phyloP scores from a whole-genome alignment of 1,284 basidiomycete genomes.

The Chondrostereum purpureum region DNA sequence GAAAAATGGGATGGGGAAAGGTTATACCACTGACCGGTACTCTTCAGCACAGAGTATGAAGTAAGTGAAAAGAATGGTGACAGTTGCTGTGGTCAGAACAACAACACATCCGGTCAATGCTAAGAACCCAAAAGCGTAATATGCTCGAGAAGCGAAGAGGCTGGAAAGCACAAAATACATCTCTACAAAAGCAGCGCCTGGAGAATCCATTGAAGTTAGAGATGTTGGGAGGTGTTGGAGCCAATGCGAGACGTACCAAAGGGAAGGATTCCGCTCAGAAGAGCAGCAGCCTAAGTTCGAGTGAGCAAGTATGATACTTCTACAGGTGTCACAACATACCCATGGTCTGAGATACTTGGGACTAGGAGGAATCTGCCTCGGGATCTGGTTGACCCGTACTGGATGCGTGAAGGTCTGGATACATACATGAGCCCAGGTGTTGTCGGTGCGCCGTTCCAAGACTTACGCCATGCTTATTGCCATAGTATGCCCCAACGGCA shows the following conservation, averaged over 20 bases:
- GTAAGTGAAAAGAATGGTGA: constrained; percentile 87
- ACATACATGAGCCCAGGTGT: constrained; percentile 2
- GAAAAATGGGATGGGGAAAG: constrained; percentile 7
- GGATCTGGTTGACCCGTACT: constrained; percentile 88
- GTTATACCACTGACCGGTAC: constrained; percentile 62
- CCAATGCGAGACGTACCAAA: constrained; percentile 54
- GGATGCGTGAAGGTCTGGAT: constrained; percentile 67
- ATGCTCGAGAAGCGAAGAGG: constrained; percentile 89
- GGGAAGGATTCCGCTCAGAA: constrained; percentile 88
- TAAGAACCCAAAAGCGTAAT: constrained; percentile 95
- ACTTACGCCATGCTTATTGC: constrained; percentile 82
- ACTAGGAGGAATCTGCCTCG: constrained; percentile 81
- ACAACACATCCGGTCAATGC: constrained; percentile 86
- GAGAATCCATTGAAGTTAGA: constrained; percentile 7
- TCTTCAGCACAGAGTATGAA: constrained; percentile 94
- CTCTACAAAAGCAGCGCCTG: constrained; percentile 92
- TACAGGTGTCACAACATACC: constrained; percentile 35
- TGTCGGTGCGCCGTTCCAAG: constrained; percentile 5
- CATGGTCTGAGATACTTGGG: constrained; percentile 81
- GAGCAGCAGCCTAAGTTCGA: constrained; percentile 59
- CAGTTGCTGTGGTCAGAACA: constrained; percentile 82
- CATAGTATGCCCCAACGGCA: constrained; percentile 69
- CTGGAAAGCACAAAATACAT: constrained; percentile 92
- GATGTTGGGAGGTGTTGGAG: neutral
- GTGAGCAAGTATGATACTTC: constrained; percentile 7